phyloP scores from a whole-genome alignment of 768 basidiomycete species.

The Mrakia blollopis region DNA sequence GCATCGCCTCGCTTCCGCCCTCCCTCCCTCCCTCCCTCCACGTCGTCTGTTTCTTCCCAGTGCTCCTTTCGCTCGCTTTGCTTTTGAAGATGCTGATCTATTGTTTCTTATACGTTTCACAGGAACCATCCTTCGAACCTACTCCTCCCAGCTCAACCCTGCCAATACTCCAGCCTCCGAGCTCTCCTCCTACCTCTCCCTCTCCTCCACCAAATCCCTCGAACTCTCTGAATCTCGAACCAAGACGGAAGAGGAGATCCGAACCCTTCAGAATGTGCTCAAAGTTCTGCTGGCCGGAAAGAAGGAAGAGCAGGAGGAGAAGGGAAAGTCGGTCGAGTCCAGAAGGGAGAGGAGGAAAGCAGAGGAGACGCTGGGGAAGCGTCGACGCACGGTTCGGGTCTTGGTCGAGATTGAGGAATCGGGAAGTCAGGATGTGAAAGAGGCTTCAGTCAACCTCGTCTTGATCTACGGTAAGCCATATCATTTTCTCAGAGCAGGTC shows the following conservation, averaged over 20 bases:
- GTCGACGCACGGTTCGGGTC: not conserved
- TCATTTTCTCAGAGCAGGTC: not conserved
- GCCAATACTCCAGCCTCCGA: not conserved
- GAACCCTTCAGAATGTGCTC: constrained; percentile 49
- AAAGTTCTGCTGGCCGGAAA: not conserved
- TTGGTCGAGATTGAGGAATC: not conserved
- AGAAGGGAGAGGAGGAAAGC: not conserved
- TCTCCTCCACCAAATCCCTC: constrained; percentile 2
- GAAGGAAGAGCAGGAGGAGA: not conserved
- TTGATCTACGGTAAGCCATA: not conserved
- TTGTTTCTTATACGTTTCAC: not conserved
- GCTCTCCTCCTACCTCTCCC: constrained; percentile 1
- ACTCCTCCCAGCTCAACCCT: not conserved
- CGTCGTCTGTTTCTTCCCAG: not conserved
- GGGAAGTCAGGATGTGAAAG: not conserved
- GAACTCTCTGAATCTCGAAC: constrained; percentile 44
- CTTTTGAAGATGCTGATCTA: not conserved
- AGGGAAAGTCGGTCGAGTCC: constrained; percentile 31
- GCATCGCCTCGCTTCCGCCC: not conserved
- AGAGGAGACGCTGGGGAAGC: not conserved
- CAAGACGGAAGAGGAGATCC: constrained; percentile 45
- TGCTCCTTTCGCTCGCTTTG: not conserved
- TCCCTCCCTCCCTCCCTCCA: not conserved
- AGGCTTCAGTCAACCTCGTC: not conserved
- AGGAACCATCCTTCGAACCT: not conserved